A percentile compares a stretch with the other conserved stretches of the same genome.
phyloP scores from a whole-genome alignment of 2,329 filamentous ascomycete genomes.

The Xylariales sp. region DNA sequence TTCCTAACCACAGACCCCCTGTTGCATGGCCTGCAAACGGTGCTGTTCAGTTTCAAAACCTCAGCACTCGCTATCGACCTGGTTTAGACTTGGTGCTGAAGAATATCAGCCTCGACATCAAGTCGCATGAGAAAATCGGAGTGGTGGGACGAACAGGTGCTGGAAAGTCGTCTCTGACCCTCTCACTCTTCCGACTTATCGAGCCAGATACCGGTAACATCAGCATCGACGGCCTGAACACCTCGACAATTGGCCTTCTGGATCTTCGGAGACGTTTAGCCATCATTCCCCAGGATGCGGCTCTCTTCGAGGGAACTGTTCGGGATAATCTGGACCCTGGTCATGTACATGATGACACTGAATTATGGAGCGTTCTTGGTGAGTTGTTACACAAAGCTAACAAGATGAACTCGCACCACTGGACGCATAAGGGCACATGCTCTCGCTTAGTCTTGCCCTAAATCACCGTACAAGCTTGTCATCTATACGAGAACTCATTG shows the following conservation, averaged over 20 bases:
- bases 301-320: conserved; percentile 88
- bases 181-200: conserved; percentile 93
- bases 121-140: conserved; percentile 95
- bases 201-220: conserved; percentile 81
- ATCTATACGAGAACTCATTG: conserved; percentile 15
- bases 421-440: conserved; percentile 17
- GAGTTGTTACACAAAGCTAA: conserved; percentile 36
- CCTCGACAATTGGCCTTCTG: conserved; percentile 81
- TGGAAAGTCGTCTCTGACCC: conserved; percentile 89
- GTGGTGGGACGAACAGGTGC: conserved; percentile 95
- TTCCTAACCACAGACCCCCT: conserved; percentile 79
- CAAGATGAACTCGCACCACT: conserved; percentile 14
- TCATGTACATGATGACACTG: conserved; percentile 93
- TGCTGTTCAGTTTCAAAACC: conserved; percentile 85
- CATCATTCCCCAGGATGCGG: conserved; percentile 97
- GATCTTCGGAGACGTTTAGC: conserved; percentile 86
- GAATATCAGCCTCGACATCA: conserved; percentile 87
- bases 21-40: conserved; percentile 90
- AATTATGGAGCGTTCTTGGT: conserved; percentile 94
- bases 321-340: conserved; percentile 94
- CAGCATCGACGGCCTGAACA: conserved; percentile 84
- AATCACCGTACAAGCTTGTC: conserved; percentile 12
- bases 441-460: conserved; percentile 11
- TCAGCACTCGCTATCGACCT: conserved; percentile 87
- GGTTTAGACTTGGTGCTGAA: conserved; percentile 90